Evolutionary conservation across 805 yeast species (phyloP).

Genomic region (Starmerella floris): DNA sequence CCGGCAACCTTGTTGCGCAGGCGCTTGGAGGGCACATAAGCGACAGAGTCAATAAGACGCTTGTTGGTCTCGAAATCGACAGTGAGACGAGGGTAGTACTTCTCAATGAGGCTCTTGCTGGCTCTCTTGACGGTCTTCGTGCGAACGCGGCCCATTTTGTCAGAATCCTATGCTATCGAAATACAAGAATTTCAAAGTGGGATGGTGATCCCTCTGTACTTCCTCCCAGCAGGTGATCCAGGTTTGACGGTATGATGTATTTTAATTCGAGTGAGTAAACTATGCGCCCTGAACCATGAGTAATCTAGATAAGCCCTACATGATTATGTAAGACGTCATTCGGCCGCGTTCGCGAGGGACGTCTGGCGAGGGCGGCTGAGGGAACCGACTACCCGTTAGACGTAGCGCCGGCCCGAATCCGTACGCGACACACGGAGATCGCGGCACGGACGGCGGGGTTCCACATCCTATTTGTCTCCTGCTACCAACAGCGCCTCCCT

Average conservation of each 20-base stretch:
- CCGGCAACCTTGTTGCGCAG: slow-evolving; percentile 99
- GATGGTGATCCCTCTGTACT: background rate
- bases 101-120: slow-evolving; percentile 97
- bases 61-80: slow-evolving; percentile 99
- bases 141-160: slow-evolving; percentile 91
- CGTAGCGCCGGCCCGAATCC: too few species aligned
- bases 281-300: background rate
- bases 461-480: too few species aligned
- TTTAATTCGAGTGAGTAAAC: background rate
- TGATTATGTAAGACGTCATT: background rate
- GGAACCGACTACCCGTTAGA: too few species aligned
- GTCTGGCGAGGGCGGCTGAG: too few species aligned
- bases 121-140: slow-evolving; percentile 99
- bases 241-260: background rate
- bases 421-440: too few species aligned
- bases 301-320: background rate
- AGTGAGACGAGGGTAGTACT: slow-evolving; percentile 99
- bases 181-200: slow-evolving; percentile 15
- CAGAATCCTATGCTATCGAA: slow-evolving; percentile 6
- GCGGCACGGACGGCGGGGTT: too few species aligned
- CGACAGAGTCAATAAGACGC: slow-evolving; percentile 96
- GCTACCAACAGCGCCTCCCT: too few species aligned
- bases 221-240: slow-evolving; percentile 4
- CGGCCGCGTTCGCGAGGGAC: too few species aligned
- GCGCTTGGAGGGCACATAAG: slow-evolving; percentile 98